Evolutionary conservation across 176 grass and related monocot genomes (phyloP).

Genomic region (Areca catechu): DNA sequence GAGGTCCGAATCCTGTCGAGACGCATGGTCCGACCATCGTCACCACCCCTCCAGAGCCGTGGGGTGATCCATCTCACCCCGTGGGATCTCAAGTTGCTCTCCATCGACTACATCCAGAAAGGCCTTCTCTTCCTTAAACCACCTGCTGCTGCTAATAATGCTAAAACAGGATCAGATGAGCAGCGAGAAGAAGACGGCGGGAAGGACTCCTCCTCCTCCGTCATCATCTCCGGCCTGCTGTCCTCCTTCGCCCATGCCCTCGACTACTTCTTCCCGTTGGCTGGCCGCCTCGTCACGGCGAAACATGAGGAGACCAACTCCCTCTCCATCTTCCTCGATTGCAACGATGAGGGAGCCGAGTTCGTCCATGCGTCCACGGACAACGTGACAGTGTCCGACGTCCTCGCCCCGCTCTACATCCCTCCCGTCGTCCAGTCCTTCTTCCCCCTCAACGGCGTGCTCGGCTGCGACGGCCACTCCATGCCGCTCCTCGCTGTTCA

Average conservation of each 20-base stretch:
- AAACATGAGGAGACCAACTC: neutral
- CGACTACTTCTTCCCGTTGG: constrained; percentile 42
- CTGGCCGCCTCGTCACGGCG: constrained; percentile 53
- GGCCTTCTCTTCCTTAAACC: neutral
- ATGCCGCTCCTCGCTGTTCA: constrained; percentile 72
- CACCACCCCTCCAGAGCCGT: neutral
- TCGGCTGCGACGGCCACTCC: constrained; percentile 73
- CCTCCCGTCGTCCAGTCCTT: constrained; percentile 48
- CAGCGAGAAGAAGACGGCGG: too few relatives aligned
- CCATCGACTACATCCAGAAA: constrained; percentile 11
- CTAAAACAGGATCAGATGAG: too few relatives aligned
- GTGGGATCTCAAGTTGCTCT: constrained; percentile 8
- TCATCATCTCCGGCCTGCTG: constrained; percentile 38
- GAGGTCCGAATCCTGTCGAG: neutral
- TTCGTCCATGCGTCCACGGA: constrained; percentile 52
- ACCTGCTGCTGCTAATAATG: too few relatives aligned
- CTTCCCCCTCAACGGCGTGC: constrained; percentile 70
- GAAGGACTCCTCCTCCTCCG: too few relatives aligned
- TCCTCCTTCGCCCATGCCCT: constrained; percentile 61
- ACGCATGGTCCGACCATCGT: neutral
- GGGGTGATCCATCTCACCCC: constrained; percentile 3
- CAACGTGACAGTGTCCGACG: constrained; percentile 46
- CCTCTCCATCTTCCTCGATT: constrained; percentile 48
- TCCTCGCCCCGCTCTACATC: neutral
- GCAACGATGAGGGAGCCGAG: constrained; percentile 69